Conservation (phyloP, 2,329 filamentous ascomycete genomes). For the Cladophialophora immunda region DNA sequence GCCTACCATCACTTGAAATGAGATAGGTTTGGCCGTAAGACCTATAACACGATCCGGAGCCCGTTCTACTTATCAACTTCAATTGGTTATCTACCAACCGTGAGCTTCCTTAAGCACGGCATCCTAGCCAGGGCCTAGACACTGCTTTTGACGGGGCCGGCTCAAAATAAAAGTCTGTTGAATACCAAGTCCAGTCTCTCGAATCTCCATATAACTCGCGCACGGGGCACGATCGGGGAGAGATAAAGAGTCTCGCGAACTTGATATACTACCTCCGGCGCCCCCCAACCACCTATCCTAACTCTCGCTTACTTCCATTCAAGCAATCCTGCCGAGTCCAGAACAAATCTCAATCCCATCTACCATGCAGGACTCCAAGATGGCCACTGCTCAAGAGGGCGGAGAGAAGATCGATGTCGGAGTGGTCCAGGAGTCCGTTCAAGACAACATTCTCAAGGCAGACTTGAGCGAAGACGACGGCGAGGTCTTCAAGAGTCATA, state of each 20-base stretch:
- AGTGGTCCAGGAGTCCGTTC: background rate
- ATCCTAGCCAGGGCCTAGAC: background rate
- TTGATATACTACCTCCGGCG: background rate
- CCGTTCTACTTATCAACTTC: background rate
- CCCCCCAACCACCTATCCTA: background rate
- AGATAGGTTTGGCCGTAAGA: constrained; percentile 1
- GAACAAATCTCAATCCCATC: constrained; percentile 4
- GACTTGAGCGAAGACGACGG: constrained; percentile 20
- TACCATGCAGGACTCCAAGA: constrained; percentile 10
- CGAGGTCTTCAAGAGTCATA: constrained; percentile 59
- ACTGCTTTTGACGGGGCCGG: background rate
- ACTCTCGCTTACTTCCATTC: background rate
- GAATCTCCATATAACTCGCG: background rate
- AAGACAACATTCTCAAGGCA: constrained; percentile 6
- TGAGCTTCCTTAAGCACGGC: background rate
- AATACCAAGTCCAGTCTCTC: background rate
- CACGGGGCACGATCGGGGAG: background rate
- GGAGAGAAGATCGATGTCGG: constrained; percentile 15
- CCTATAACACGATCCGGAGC: constrained; percentile 8
- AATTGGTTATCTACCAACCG: constrained; percentile 1
- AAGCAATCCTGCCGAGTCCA: background rate
- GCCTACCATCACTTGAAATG: background rate
- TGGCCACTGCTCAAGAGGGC: background rate
- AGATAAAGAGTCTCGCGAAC: background rate
- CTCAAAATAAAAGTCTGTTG: background rate